Base-by-base conservation (phyloP, 2,329 filamentous ascomycete genomes). In the Sporothrix phasma region DNA sequence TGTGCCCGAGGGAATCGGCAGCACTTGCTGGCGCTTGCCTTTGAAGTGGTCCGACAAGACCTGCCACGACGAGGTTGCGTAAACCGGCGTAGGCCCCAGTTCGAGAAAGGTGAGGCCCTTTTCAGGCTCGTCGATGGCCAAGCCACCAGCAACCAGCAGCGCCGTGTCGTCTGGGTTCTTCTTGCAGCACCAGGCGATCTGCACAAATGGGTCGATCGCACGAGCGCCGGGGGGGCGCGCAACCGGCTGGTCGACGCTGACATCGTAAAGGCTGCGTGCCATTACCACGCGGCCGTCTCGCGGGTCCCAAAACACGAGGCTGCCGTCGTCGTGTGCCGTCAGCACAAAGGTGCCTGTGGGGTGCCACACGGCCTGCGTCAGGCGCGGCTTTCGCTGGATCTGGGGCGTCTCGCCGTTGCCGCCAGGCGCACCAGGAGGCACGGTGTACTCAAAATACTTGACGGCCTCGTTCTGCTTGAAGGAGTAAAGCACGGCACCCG, bases 161-260 rank as follows among this genome's bases (percentile, higher is more conserved):
- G 87, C 93, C 19, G 92, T 97, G 71, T 99, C 93, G 71, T 99
- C 94, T 0, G 92, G 88, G 71, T 97, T 96, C 66, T 87, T 82
- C 73, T 97, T 97, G 64, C 90, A 93, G 76, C 94, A 99, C 94
- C 94, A 99, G 1, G 87, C 83, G 64, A 97, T 85, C 67, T 86
- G 87, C 66, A 85, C 84, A 66, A 93, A 88, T 0, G 91, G 90
- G 63, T 90, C 88, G 66, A 89, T 88, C 15, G 88, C 75, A 17
- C 80, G 80, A 47, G 86, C 80, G 2, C 37, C 49, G 1, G 79
- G 80, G 3, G 81, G 75, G 3, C 39, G 45, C 15, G 79, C 73
- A 0, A 80, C 80, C 2, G 88, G 86, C 67, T 87, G 83, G 69
- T 97, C 84, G 63, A 97, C 79, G 69, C 90, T 84, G 3, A 83